These are phyloP conservation scores for Penicillium sp. DNA, from an alignment of 2,329 filamentous ascomycete species.

Conservation along the genomic window DNA sequence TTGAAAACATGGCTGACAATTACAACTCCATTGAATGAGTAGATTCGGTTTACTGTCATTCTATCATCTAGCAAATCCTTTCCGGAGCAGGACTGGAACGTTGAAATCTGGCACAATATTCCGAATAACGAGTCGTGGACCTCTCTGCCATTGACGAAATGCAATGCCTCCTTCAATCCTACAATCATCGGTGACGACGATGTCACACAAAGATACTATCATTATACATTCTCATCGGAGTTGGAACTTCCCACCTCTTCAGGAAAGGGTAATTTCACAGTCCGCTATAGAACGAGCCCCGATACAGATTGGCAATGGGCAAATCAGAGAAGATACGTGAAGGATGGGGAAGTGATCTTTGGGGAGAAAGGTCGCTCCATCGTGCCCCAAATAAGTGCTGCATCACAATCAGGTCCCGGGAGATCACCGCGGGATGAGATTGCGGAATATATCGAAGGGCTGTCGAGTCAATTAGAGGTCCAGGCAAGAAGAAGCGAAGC, in stretches of 20 bases:
- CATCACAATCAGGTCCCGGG: constrained; percentile 1
- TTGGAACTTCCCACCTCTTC: constrained; percentile 25
- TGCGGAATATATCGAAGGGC: constrained; percentile 30
- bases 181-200: constrained; percentile 23
- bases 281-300: constrained; percentile 38
- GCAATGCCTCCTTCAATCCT: constrained; percentile 23
- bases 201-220: constrained; percentile 23
- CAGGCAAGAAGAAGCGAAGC: constrained; percentile 37
- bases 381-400: neutral
- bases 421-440: constrained; percentile 20
- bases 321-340: constrained; percentile 37
- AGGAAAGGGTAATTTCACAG: constrained; percentile 37
- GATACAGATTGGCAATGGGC: constrained; percentile 42
- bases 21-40: neutral
- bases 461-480: constrained; percentile 31
- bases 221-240: constrained; percentile 32
- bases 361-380: constrained; percentile 22
- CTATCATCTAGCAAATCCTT: constrained; percentile 61
- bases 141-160: constrained; percentile 53
- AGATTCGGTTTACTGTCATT: constrained; percentile 63
- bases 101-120: constrained; percentile 71
- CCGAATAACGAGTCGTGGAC: constrained; percentile 53
- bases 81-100: constrained; percentile 61
- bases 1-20: neutral
- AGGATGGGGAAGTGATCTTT: constrained; percentile 42